Evolutionary conservation across 176 grass and related monocot species (phyloP).

Genomic region (Musa acuminata): DNA sequence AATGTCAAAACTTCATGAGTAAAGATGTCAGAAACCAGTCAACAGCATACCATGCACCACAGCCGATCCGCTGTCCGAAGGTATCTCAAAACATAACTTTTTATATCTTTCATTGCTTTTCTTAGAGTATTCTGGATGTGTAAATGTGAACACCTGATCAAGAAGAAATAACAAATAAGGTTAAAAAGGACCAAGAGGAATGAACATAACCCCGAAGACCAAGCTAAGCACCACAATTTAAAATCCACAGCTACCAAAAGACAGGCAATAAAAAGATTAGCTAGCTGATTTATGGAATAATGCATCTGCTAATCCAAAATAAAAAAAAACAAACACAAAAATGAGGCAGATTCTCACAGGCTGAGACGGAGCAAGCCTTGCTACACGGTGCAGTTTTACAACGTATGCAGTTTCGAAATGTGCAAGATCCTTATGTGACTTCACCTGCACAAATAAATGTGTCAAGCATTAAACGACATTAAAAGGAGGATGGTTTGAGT

Average conservation of each 20-base stretch:
- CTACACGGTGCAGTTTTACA: conserved; percentile 82
- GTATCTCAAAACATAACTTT: conserved; percentile 74
- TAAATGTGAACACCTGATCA: conserved; percentile 77
- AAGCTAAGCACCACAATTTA: conserved; percentile 1
- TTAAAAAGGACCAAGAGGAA: conserved; percentile 7
- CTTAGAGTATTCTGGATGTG: conserved; percentile 54
- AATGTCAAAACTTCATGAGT: neutral
- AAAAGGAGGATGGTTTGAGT: neutral
- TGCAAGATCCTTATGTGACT: conserved; percentile 88
- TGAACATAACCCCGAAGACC: conserved; percentile 2
- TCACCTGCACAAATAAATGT: conserved; percentile 50
- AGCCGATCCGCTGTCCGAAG: conserved; percentile 60
- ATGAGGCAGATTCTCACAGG: conserved; percentile 27
- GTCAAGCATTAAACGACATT: neutral
- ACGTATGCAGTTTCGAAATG: conserved; percentile 99
- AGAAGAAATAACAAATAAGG: neutral
- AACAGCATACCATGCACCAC: conserved; percentile 70
- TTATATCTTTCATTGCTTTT: conserved; percentile 81
- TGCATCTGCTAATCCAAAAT: no score
- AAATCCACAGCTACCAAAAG: conserved; percentile 1
- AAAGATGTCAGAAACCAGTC: neutral
- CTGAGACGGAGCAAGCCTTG: conserved; percentile 77
- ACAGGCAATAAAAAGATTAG: conserved; percentile 5
- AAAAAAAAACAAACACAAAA: neutral
- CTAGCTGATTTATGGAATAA: neutral